Conservation (phyloP, 2,329 filamentous ascomycete species). For the Penicillium oxalicum region DNA sequence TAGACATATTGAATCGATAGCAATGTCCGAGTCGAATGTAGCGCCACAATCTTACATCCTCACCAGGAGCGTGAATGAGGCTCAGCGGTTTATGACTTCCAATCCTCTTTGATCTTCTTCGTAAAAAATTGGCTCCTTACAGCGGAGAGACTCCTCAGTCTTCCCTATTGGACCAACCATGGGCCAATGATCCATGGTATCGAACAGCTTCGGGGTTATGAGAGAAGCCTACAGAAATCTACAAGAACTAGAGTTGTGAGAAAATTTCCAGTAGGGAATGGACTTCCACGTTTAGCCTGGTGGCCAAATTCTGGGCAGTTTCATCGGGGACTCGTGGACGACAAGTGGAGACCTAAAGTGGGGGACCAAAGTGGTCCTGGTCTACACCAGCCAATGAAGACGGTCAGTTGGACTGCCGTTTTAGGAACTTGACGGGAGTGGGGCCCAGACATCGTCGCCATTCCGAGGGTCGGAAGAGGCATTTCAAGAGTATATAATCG, state of each 20-base stretch:
- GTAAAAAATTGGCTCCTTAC: too few species aligned
- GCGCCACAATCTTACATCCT: too few species aligned
- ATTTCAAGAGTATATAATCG: too few species aligned
- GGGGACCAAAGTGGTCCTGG: too few species aligned
- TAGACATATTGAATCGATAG: too few species aligned
- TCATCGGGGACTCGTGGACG: background rate
- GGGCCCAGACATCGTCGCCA: background rate
- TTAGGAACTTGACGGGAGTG: slow-evolving; percentile 21
- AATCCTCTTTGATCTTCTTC: too few species aligned
- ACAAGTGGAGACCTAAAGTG: too few species aligned
- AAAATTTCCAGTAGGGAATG: background rate
- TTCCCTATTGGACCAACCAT: background rate
- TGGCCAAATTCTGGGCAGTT: background rate
- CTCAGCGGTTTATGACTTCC: too few species aligned
- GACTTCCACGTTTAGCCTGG: background rate
- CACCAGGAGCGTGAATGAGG: too few species aligned
- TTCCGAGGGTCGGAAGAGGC: too few species aligned
- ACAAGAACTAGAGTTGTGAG: background rate
- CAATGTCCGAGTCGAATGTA: too few species aligned
- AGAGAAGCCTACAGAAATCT: background rate
- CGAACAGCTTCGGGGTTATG: background rate
- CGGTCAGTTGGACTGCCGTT: background rate
- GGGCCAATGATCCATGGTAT: background rate
- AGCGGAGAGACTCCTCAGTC: background rate
- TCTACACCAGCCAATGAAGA: too few species aligned